Evolutionary conservation across 179 eudicot genomes (phyloP), one percentile per base, ranked within the genome.

Genomic region (Actinidia arguta): DNA sequence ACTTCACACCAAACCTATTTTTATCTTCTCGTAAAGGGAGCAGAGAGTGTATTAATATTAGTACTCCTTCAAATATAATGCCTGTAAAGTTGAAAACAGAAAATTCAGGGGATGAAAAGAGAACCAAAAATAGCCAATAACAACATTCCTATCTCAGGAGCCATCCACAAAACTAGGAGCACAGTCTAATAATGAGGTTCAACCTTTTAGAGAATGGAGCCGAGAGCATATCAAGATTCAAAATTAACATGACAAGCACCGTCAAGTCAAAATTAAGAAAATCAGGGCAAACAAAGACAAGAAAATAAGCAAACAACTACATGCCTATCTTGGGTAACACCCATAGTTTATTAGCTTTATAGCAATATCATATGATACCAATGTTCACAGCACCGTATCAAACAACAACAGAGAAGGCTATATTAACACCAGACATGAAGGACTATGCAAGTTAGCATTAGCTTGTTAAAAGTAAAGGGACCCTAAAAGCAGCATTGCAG

Each of bases 71-170:
- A 0, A 56, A 36, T 52, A 50, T 18, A 25, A 22, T 46, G 36
- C 66, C 82, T 79, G 66, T 52, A 50, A 68, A 51, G 48, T 68
- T 24, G 42, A 72, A 22, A 50, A 20, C 4, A 46, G 25, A 72
- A 17, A 44, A 24, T 13, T 62, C 31, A 59, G 62, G 54, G 14
- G 22, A 59, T 25, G 56, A 46, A 5, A 44, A 69, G 82, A 48
- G 25, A 48, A 47, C 8, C 54, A 61, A 78, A 59, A 61, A 14
- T 12, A 44, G 20, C n/a, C 58, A 25, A 42, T 13, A 39, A 76
- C 52, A n/a, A 22, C 25, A 56, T 58, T 8, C 25, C 44, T 50
- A 76, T 56, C 50, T 20, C 13, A 39, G 25, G 66, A 56, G 36
- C 17, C 25, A 75, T 64, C 12, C 6, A 54, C 78, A 54, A 8